phyloP scores from a whole-genome alignment of 208 protist genomes.

The Trypanosoma cruzi region DNA sequence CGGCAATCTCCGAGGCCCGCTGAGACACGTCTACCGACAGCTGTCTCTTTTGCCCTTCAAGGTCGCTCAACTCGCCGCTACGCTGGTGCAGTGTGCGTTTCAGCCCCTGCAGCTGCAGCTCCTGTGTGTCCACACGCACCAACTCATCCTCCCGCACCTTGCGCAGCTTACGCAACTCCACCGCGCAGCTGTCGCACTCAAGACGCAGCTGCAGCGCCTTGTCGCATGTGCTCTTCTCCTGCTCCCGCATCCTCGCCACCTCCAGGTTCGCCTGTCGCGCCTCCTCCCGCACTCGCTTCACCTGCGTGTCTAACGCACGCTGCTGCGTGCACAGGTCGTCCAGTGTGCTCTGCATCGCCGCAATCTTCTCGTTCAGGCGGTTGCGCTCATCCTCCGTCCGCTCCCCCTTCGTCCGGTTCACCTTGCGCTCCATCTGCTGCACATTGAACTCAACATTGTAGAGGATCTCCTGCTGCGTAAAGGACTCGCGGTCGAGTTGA shows the following conservation, averaged over 20 bases:
- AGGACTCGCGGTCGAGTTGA: slow-evolving; percentile 84
- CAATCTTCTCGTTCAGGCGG: slow-evolving; percentile 86
- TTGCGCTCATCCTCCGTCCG: slow-evolving; percentile 91
- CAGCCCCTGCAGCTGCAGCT: slow-evolving; percentile 88
- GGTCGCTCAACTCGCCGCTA: slow-evolving; percentile 62
- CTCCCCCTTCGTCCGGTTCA: slow-evolving; percentile 88
- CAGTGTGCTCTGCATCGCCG: slow-evolving; percentile 77
- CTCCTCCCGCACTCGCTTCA: slow-evolving; percentile 91
- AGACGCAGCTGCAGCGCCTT: slow-evolving; percentile 83
- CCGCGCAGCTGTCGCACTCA: slow-evolving; percentile 71
- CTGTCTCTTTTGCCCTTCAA: slow-evolving; percentile 82
- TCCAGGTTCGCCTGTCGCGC: slow-evolving; percentile 61
- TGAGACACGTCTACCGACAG: slow-evolving; percentile 62
- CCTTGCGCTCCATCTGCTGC: slow-evolving; percentile 96
- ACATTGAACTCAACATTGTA: slow-evolving; percentile 95
- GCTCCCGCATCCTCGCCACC: slow-evolving; percentile 51
- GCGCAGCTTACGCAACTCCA: slow-evolving; percentile 48
- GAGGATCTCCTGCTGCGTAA: slow-evolving; percentile 93
- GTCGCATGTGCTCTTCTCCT: slow-evolving; percentile 54
- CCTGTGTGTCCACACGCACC: slow-evolving; percentile 82
- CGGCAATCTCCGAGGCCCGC: slow-evolving; percentile 80
- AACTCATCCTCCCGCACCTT: slow-evolving; percentile 79
- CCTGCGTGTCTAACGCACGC: slow-evolving; percentile 79
- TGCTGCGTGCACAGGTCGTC: slow-evolving; percentile 84
- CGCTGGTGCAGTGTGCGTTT: slow-evolving; percentile 44